Base-by-base conservation (phyloP, 2,329 filamentous ascomycete species). In the Fonsecaea monophora region DNA sequence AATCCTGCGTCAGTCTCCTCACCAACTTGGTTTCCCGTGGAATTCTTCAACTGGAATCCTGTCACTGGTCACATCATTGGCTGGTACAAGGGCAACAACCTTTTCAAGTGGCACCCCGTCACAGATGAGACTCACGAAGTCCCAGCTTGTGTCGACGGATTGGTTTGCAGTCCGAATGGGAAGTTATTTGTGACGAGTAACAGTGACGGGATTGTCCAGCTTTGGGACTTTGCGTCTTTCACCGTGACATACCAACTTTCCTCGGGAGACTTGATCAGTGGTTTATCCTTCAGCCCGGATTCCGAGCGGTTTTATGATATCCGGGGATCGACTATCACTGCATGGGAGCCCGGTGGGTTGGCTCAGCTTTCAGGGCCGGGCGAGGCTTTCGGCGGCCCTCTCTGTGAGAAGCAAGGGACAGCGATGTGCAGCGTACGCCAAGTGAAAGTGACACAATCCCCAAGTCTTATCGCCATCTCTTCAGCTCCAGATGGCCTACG, bases 101-200 rank as follows among this genome's bases (percentile, higher is more conserved):
- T 81, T 3, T 79, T 80, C 66, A 78, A 76, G 68, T 80, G 77
- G 78, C 64, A 74, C 55, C 75, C 75, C 6, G 72, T 76, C 30
- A 72, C 74, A 4, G 72, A 72, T 48, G 71, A 76, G 18, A 59
- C 67, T 13, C 69, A 75, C n/a, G 74, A 70, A 63, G 60, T 66
- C 45, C 38, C 73, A 42, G 64, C 73, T 18, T 64, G 68, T 18
- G 67, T 72, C 25, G 65, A 66, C 37, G 69, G 72, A 42, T 66
- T 76, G 65, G 64, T 60, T 6, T 48, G 68, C 6, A 76, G 73
- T 48, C 37, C 55, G 10, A 71, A 75, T 56, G 74, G 74, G 9
- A 73, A 65, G 30, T 54, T 73, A 3, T 68, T 77, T 13, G 61
- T 75, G 5, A 75, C 74, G 3, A 72, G 75, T 53, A 64, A 73